Conservation (phyloP, 2,329 filamentous ascomycete genomes). For the Aspergillus fumigatiaffinis region DNA sequence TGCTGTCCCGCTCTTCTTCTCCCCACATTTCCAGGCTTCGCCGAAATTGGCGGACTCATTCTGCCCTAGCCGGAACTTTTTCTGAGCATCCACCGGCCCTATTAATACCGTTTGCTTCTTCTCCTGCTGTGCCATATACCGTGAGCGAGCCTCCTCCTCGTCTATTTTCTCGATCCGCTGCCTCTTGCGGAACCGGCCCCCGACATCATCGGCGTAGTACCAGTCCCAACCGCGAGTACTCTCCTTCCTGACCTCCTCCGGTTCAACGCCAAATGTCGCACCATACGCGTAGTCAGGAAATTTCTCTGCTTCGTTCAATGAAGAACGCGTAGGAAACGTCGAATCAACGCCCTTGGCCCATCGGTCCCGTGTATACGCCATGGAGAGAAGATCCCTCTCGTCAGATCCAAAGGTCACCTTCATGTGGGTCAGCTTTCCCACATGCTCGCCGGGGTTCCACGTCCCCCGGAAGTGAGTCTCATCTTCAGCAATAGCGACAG, state of each 20-base stretch:
- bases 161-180: slow-evolving; percentile 39
- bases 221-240: slow-evolving; percentile 49
- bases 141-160: slow-evolving; percentile 31
- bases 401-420: slow-evolving; percentile 50
- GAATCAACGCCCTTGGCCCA: slow-evolving; percentile 47
- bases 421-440: slow-evolving; percentile 44
- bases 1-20: slow-evolving; percentile 1
- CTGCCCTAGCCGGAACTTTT: slow-evolving; percentile 39
- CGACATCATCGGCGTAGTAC: slow-evolving; percentile 46
- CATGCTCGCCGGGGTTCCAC: slow-evolving; percentile 31
- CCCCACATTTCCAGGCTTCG: slow-evolving; percentile 36
- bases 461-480: slow-evolving; percentile 37
- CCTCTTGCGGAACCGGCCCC: slow-evolving; percentile 37
- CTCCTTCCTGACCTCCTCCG: slow-evolving; percentile 43
- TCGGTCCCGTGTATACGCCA: slow-evolving; percentile 46
- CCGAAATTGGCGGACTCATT: slow-evolving; percentile 44
- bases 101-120: slow-evolving; percentile 46
- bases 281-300: slow-evolving; percentile 37
- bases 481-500: slow-evolving; percentile 13
- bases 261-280: slow-evolving; percentile 41
- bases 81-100: slow-evolving; percentile 47
- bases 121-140: slow-evolving; percentile 39
- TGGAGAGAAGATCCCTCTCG: slow-evolving; percentile 46
- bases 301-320: slow-evolving; percentile 26
- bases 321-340: slow-evolving; percentile 48